Conservation (phyloP, 495 filamentous ascomycete species). For the Evernia prunastri region DNA sequence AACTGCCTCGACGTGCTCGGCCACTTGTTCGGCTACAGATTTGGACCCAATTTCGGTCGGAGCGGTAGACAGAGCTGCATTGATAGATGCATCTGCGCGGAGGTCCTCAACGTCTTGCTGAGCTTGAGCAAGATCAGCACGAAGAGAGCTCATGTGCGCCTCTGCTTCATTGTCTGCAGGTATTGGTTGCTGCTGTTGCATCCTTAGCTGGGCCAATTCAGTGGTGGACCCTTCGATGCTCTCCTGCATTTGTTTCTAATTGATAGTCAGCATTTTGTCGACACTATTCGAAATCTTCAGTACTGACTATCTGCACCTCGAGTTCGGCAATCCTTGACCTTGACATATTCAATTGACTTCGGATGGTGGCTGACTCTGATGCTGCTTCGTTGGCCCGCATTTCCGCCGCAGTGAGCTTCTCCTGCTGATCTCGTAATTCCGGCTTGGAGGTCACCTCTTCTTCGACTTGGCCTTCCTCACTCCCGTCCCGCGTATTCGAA, state of each 20-base stretch:
- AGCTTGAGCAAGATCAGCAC: slow-evolving; percentile 38
- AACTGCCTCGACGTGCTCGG: slow-evolving; percentile 33
- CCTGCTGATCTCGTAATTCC: slow-evolving; percentile 39
- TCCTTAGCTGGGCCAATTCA: slow-evolving; percentile 19
- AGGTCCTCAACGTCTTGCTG: slow-evolving; percentile 40
- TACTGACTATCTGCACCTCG: slow-evolving; percentile 29
- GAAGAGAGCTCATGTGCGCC: slow-evolving; percentile 35
- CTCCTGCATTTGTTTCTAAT: slow-evolving; percentile 30
- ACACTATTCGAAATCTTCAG: not conserved
- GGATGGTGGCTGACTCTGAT: slow-evolving; percentile 14
- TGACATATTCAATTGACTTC: slow-evolving; percentile 20
- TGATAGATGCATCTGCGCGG: slow-evolving; percentile 28
- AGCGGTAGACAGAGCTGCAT: slow-evolving; percentile 20
- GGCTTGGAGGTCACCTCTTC: slow-evolving; percentile 35
- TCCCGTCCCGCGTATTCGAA: slow-evolving; percentile 17
- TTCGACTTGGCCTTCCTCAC: slow-evolving; percentile 29
- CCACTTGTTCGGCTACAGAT: slow-evolving; percentile 33
- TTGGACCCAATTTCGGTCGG: slow-evolving; percentile 27
- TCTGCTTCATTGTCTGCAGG: slow-evolving; percentile 16
- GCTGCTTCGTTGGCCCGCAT: slow-evolving; percentile 38
- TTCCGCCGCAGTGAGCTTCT: slow-evolving; percentile 45
- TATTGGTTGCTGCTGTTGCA: slow-evolving; percentile 7
- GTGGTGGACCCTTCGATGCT: slow-evolving; percentile 24
- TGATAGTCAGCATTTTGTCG: slow-evolving; percentile 10
- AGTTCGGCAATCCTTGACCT: slow-evolving; percentile 38